Conservation (phyloP, 140 eudicot species). For the Senecio squalidus region DNA sequence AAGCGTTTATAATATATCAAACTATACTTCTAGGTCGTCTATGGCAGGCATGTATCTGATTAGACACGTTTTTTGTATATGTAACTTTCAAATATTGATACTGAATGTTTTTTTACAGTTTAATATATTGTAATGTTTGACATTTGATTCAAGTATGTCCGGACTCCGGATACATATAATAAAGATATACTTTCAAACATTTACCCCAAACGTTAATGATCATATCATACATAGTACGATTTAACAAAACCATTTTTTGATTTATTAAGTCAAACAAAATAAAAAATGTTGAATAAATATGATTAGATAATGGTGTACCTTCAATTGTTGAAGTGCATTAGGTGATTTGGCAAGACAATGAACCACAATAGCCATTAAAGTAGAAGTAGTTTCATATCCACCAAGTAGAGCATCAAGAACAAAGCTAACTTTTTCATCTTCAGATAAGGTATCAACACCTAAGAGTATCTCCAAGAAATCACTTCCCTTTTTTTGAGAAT, state of each 20-base stretch:
- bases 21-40: no score
- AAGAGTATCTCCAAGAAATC: slow-evolving; percentile 73
- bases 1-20: slow-evolving; percentile 16
- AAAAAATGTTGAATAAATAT: background rate
- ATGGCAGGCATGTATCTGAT: no score
- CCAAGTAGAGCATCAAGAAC: slow-evolving; percentile 84
- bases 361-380: slow-evolving; percentile 55
- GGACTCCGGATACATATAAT: no score
- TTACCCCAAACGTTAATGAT: no score
- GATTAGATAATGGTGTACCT: slow-evolving; percentile 30
- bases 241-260: no score
- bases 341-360: slow-evolving; percentile 56
- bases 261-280: background rate
- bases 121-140: no score
- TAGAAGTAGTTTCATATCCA: slow-evolving; percentile 83
- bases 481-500: slow-evolving; percentile 36
- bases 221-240: no score
- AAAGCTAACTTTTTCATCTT: slow-evolving; percentile 83
- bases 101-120: no score
- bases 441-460: slow-evolving; percentile 65
- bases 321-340: slow-evolving; percentile 47
- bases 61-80: no score
- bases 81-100: no score
- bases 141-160: no score
- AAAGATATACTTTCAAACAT: no score